Evolutionary conservation across 768 basidiomycete species (phyloP).

Genomic region (Holtermanniella nyarrowii): DNA sequence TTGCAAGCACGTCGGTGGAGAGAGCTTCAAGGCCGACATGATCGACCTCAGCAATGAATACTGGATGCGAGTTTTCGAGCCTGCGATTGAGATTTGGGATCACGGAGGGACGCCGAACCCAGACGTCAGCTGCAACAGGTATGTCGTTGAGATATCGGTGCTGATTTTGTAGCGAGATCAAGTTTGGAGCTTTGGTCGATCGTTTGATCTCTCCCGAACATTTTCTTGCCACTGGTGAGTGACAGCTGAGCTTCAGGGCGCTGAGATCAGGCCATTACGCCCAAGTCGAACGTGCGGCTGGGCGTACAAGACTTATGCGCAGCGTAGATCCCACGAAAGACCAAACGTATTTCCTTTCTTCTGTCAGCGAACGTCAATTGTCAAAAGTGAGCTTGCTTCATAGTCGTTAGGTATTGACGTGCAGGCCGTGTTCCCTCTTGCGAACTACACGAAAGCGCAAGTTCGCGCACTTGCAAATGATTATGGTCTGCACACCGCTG

Average conservation of each 20-base stretch:
- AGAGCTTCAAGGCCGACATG: slow-evolving; percentile 8
- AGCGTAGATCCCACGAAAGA: slow-evolving; percentile 61
- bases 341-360: slow-evolving; percentile 83
- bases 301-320: slow-evolving; percentile 43
- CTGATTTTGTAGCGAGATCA: slow-evolving; percentile 51
- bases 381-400: slow-evolving; percentile 42
- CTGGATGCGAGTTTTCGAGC: slow-evolving; percentile 85
- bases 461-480: slow-evolving; percentile 62
- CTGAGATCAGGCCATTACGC: slow-evolving; percentile 89
- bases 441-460: slow-evolving; percentile 54
- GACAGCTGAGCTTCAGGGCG: too few species aligned
- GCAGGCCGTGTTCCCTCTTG: slow-evolving; percentile 65
- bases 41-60: slow-evolving; percentile 82
- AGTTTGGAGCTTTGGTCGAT: slow-evolving; percentile 75
- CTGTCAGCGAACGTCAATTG: slow-evolving; percentile 58
- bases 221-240: slow-evolving; percentile 73
- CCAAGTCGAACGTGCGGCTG: slow-evolving; percentile 50
- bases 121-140: slow-evolving; percentile 87
- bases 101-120: slow-evolving; percentile 78
- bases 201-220: slow-evolving; percentile 44
- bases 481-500: slow-evolving; percentile 59
- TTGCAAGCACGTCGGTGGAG: slow-evolving; percentile 52
- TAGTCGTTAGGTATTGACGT: neutral
- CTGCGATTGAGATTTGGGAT: slow-evolving; percentile 67
- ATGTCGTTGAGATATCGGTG: slow-evolving; percentile 5